Evolutionary conservation across 2,329 filamentous ascomycete species (phyloP).

Genomic region (Arthrobotrys pseudoclavata): DNA sequence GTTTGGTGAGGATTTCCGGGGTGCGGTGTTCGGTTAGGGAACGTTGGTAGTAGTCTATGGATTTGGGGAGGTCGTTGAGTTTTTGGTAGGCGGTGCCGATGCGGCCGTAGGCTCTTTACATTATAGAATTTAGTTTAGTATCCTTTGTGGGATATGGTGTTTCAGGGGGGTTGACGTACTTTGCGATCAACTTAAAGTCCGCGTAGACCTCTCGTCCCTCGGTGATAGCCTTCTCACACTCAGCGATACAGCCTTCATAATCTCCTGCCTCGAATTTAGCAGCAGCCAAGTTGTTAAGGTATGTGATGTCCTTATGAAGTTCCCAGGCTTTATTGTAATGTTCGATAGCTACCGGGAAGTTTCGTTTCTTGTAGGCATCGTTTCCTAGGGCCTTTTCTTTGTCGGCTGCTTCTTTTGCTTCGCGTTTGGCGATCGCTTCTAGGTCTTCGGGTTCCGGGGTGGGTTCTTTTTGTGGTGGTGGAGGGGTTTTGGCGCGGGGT

Average conservation of each 20-base stretch:
- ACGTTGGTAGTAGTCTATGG: slow-evolving; percentile 90
- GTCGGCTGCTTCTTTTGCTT: slow-evolving; percentile 92
- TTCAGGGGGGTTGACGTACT: slow-evolving; percentile 70
- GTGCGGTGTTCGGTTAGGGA: slow-evolving; percentile 97
- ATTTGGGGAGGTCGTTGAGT: slow-evolving; percentile 80
- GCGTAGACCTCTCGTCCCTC: slow-evolving; percentile 90
- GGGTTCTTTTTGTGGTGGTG: slow-evolving; percentile 74
- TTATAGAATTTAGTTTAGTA: slow-evolving; percentile 60
- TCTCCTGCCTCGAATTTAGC: slow-evolving; percentile 97
- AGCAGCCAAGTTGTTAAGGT: slow-evolving; percentile 94
- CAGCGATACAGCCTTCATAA: slow-evolving; percentile 85
- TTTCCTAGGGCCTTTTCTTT: slow-evolving; percentile 95
- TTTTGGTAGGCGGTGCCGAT: slow-evolving; percentile 96
- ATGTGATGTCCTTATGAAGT: slow-evolving; percentile 93
- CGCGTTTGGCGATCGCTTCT: slow-evolving; percentile 84
- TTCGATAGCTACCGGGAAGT: slow-evolving; percentile 93
- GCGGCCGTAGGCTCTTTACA: slow-evolving; percentile 79
- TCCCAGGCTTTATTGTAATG: slow-evolving; percentile 98
- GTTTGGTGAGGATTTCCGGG: slow-evolving; percentile 91
- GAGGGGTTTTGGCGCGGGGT: slow-evolving; percentile 72
- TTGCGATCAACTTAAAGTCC: slow-evolving; percentile 98
- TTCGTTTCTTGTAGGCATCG: slow-evolving; percentile 96
- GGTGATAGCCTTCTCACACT: slow-evolving; percentile 88
- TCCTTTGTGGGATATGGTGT: slow-evolving; percentile 61
- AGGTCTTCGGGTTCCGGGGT: slow-evolving; percentile 81